Conservation (phyloP, 148 eudicot species). For the Selenicereus undatus region DNA sequence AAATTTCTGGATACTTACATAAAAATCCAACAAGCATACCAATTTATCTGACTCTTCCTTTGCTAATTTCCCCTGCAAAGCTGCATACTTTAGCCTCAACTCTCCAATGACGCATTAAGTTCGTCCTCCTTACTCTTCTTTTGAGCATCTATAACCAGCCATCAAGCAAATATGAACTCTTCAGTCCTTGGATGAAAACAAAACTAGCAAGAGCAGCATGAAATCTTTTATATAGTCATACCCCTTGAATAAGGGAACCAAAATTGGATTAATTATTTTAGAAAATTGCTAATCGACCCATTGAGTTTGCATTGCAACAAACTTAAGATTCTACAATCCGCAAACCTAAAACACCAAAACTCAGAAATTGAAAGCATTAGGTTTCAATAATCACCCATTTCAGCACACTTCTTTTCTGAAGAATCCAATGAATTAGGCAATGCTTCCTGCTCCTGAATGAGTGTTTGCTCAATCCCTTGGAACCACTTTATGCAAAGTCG, state of each 20-base stretch:
- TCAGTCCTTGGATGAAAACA: not conserved
- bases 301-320: not conserved
- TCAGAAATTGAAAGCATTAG: not conserved
- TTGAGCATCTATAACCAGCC: slow-evolving; percentile 31
- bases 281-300: not conserved
- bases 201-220: not conserved
- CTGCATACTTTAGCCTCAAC: slow-evolving; percentile 31
- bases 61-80: slow-evolving; percentile 39
- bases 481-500: slow-evolving; percentile 63
- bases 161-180: not conserved
- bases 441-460: slow-evolving; percentile 46
- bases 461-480: slow-evolving; percentile 50
- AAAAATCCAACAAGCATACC: slow-evolving; percentile 32
- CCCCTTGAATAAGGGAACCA: not conserved
- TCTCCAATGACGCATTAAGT: slow-evolving; percentile 33
- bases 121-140: slow-evolving; percentile 58
- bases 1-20: not conserved
- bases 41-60: slow-evolving; percentile 53
- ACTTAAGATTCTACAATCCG: not conserved
- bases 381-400: slow-evolving; percentile 35
- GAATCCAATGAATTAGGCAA: slow-evolving; percentile 33
- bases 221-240: not conserved
- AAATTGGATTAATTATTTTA: not conserved
- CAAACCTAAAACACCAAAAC: not conserved
- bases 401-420: slow-evolving; percentile 42